Conservation (phyloP, 2,329 filamentous ascomycete genomes). For the Aspergillus caelatus region DNA sequence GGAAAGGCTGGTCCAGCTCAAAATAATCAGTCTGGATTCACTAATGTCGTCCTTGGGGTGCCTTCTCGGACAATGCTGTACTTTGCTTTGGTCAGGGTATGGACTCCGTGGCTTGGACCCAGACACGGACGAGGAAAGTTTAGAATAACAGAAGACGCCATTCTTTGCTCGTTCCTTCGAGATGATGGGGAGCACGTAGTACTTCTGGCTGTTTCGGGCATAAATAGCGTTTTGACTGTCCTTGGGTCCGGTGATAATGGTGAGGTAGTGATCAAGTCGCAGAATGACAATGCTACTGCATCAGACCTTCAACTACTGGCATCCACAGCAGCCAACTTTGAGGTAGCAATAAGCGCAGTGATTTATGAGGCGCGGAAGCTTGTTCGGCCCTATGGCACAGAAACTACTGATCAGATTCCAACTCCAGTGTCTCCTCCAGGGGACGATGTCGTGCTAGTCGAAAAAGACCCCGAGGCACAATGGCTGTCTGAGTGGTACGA, state of each 20-base stretch:
- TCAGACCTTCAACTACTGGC: conserved; percentile 67
- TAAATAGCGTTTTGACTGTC: conserved; percentile 69
- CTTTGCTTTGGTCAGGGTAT: conserved; percentile 79
- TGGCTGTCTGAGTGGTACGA: conserved; percentile 93
- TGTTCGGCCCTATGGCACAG: conserved; percentile 42
- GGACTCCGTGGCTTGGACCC: conserved; percentile 85
- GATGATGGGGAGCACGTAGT: conserved; percentile 73
- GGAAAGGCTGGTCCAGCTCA: conserved; percentile 59
- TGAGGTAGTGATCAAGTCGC: conserved; percentile 67
- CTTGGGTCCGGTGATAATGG: conserved; percentile 69
- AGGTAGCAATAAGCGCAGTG: conserved; percentile 74
- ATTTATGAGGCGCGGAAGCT: conserved; percentile 84
- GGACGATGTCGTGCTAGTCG: conserved; percentile 47
- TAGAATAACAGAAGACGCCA: conserved; percentile 72
- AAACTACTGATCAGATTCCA: conserved; percentile 12
- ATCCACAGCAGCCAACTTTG: conserved; percentile 71
- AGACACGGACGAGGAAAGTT: conserved; percentile 73
- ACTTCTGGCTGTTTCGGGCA: conserved; percentile 74
- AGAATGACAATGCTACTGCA: conserved; percentile 66
- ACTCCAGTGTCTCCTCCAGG: conserved; percentile 36
- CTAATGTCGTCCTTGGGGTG: conserved; percentile 61
- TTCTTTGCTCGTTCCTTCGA: conserved; percentile 77
- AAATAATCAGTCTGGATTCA: conserved; percentile 60
- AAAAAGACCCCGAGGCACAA: conserved; percentile 45
- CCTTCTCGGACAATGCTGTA: conserved; percentile 70